These are phyloP conservation scores for Colletotrichum limetticola DNA, from an alignment of 2,329 filamentous ascomycete genomes.

Conservation along the genomic window DNA sequence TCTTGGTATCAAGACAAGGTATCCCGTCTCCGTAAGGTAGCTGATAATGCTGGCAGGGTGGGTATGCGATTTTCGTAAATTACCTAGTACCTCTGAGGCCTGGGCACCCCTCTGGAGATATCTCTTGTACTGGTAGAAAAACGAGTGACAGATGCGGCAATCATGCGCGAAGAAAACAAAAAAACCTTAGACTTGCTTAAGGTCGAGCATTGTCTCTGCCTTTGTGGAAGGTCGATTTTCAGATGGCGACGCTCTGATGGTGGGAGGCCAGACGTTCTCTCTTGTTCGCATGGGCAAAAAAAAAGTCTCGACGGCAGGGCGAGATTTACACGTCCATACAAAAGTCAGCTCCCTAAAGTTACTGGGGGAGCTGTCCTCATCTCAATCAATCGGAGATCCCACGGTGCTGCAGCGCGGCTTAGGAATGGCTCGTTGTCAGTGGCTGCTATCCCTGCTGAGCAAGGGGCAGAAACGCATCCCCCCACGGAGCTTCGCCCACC, in stretches of 20 bases:
- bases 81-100: neutral
- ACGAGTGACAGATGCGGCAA: slow-evolving; percentile 32
- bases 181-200: slow-evolving; percentile 17
- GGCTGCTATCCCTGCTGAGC: slow-evolving; percentile 29
- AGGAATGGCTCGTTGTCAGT: slow-evolving; percentile 29
- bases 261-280: slow-evolving; percentile 3
- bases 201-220: slow-evolving; percentile 26
- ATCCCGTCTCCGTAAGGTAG: neutral
- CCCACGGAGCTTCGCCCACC: slow-evolving; percentile 23
- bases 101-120: neutral
- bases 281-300: neutral
- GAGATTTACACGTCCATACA: slow-evolving; percentile 2
- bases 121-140: neutral
- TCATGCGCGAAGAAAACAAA: slow-evolving; percentile 25
- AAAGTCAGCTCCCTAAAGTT: slow-evolving; percentile 10
- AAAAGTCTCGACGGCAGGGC: slow-evolving; percentile 22
- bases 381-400: slow-evolving; percentile 30
- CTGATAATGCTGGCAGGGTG: slow-evolving; percentile 12
- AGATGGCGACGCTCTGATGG: slow-evolving; percentile 30
- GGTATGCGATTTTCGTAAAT: neutral
- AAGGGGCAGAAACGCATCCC: slow-evolving; percentile 21
- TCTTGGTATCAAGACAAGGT: slow-evolving; percentile 14
- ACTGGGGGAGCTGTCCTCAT: slow-evolving; percentile 30
- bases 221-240: slow-evolving; percentile 28
- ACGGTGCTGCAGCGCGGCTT: slow-evolving; percentile 29